A percentile compares a stretch with the other conserved stretches of the same genome.
Conservation (phyloP, 805 yeast species). For the Candida koratica region DNA sequence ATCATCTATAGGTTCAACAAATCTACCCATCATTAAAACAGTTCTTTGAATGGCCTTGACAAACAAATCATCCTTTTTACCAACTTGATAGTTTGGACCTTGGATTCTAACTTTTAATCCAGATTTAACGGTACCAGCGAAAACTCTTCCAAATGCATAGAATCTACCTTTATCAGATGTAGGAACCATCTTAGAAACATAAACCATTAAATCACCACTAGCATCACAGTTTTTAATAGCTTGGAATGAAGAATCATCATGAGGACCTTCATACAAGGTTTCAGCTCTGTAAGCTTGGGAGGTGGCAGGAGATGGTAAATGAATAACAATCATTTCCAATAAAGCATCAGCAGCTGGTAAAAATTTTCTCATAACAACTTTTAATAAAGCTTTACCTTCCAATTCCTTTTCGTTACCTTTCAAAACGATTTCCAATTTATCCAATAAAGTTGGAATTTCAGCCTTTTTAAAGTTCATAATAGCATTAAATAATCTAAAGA, state of each 20-base stretch:
- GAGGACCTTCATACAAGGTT: slow-evolving; percentile 98
- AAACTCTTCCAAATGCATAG: slow-evolving; percentile 99
- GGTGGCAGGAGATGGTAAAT: slow-evolving; percentile 99
- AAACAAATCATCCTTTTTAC: slow-evolving; percentile 97
- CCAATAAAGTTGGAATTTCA: slow-evolving; percentile 86
- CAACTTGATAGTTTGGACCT: slow-evolving; percentile 99
- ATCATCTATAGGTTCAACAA: slow-evolving; percentile 96
- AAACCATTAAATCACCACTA: slow-evolving; percentile 94
- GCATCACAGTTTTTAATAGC: slow-evolving; percentile 99
- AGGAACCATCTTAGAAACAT: slow-evolving; percentile 99
- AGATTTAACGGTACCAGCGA: slow-evolving; percentile 98
- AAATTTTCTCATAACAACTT: slow-evolving; percentile 99
- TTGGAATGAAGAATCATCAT: slow-evolving; percentile 82
- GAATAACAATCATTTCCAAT: slow-evolving; percentile 96
- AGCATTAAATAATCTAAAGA: slow-evolving; percentile 93
- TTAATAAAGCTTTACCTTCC: slow-evolving; percentile 97
- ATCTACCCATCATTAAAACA: slow-evolving; percentile 99
- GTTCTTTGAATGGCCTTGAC: slow-evolving; percentile 97
- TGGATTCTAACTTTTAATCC: slow-evolving; percentile 99
- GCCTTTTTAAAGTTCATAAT: slow-evolving; percentile 99
- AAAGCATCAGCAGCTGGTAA: slow-evolving; percentile 99
- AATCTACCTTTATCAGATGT: slow-evolving; percentile 99
- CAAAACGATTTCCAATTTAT: slow-evolving; percentile 88
- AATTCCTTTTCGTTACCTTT: slow-evolving; percentile 97
- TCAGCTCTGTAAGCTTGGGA: slow-evolving; percentile 99